Percentiles rank a stretch among this genome's conserved stretches.
Conservation (phyloP, 108 stramenopile genomes). For the Fragilariopsis cylindrus region DNA sequence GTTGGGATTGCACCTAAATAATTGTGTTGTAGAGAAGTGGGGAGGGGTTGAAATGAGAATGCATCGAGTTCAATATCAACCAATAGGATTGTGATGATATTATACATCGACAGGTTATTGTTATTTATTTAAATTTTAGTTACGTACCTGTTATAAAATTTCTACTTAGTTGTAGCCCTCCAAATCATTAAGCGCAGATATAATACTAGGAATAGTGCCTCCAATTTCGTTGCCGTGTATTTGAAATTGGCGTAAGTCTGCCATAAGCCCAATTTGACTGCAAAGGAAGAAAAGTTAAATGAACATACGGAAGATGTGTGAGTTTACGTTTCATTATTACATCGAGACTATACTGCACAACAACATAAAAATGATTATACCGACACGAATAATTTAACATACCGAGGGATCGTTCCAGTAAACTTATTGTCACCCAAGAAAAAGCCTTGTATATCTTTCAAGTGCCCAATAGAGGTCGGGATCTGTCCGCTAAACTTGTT, state of each 20-base stretch:
- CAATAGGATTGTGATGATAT: no score
- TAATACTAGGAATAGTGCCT: constrained; percentile 24
- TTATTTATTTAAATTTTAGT: not conserved
- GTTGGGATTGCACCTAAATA: constrained; percentile 34
- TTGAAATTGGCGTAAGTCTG: constrained; percentile 21
- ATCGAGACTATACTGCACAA: no score
- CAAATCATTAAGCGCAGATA: constrained; percentile 17
- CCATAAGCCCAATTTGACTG: constrained; percentile 21
- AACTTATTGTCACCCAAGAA: constrained; percentile 22
- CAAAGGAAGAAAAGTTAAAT: not conserved
- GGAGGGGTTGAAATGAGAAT: no score
- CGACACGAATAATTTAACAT: not conserved
- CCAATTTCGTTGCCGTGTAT: constrained; percentile 22
- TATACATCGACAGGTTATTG: no score
- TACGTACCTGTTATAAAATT: constrained; percentile 35
- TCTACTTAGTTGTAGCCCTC: constrained; percentile 15
- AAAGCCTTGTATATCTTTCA: constrained; percentile 33
- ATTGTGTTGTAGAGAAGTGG: constrained; percentile 17
- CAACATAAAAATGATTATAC: constrained; percentile 11
- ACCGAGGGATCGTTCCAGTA: constrained; percentile 23
- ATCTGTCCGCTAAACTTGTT: constrained; percentile 47
- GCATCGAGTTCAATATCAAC: no score
- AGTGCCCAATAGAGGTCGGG: constrained; percentile 39
- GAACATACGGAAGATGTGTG: not conserved
- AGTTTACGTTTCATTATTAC: no score